Evolutionary conservation across 495 filamentous ascomycete species (phyloP).

Genomic region (Cladorrhinum samala): DNA sequence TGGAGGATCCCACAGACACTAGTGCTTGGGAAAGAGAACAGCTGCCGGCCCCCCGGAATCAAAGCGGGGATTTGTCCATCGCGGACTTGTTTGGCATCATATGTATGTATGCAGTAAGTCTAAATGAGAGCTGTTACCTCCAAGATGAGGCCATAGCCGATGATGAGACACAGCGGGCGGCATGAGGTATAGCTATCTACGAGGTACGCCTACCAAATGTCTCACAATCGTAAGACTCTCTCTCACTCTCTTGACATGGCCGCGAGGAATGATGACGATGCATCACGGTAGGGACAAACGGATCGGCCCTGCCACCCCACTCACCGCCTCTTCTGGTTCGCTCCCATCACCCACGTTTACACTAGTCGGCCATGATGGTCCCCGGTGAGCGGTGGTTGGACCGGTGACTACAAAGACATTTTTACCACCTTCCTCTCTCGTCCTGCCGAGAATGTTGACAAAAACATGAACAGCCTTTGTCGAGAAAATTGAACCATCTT

Average conservation of each 20-base stretch:
- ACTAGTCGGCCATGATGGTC: constrained; percentile 3
- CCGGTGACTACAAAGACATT: neutral
- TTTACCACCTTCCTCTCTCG: constrained; percentile 25
- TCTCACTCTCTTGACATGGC: neutral
- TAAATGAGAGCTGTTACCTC: no score
- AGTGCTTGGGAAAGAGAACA: no score
- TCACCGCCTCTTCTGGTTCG: neutral
- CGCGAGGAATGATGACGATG: neutral
- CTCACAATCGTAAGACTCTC: constrained; percentile 12
- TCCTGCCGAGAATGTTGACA: constrained; percentile 13
- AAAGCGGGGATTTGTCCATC: no score
- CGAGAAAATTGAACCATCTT: neutral
- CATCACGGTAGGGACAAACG: neutral
- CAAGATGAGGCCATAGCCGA: no score
- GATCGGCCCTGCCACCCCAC: neutral
- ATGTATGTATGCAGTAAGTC: no score
- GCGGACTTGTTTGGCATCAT: no score
- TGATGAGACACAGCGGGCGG: no score
- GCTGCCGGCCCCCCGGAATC: no score
- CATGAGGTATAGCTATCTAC: no score
- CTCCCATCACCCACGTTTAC: constrained; percentile 1
- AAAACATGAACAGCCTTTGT: constrained; percentile 4
- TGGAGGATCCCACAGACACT: no score
- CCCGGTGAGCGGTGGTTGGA: neutral
- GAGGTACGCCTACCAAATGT: no score